phyloP scores from a whole-genome alignment of 306 rosid species.

The Vigna angularis region DNA sequence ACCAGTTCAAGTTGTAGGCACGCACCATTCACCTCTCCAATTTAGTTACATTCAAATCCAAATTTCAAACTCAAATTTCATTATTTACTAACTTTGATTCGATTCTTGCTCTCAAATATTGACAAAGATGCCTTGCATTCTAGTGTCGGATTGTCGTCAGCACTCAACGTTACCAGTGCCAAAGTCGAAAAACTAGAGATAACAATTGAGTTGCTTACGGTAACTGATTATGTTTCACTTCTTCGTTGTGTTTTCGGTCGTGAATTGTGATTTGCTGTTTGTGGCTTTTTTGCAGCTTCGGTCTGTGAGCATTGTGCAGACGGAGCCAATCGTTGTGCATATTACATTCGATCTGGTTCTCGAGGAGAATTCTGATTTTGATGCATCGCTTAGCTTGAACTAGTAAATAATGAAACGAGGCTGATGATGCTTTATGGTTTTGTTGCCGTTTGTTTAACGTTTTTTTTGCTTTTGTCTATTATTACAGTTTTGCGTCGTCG shows the following conservation, averaged over 20 bases:
- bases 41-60: slow-evolving; percentile 57
- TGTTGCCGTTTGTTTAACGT: slow-evolving; percentile 17
- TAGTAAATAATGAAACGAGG: slow-evolving; percentile 50
- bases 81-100: not conserved
- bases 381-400: slow-evolving; percentile 50
- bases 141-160: slow-evolving; percentile 93
- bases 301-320: slow-evolving; percentile 81
- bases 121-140: slow-evolving; percentile 93
- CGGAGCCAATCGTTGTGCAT: slow-evolving; percentile 84
- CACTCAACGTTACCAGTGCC: slow-evolving; percentile 81
- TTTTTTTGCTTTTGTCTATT: slow-evolving; percentile 14
- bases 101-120: slow-evolving; percentile 59
- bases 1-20: slow-evolving; percentile 91
- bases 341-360: slow-evolving; percentile 87
- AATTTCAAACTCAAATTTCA: not conserved
- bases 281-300: slow-evolving; percentile 64
- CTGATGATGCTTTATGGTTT: slow-evolving; percentile 17
- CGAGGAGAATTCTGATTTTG: slow-evolving; percentile 81
- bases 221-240: not conserved
- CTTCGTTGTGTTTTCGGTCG: not conserved
- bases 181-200: slow-evolving; percentile 88
- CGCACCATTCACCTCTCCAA: slow-evolving; percentile 82
- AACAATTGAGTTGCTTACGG: slow-evolving; percentile 47
- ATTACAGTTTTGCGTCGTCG: slow-evolving; percentile 60
- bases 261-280: not conserved